A percentile compares a stretch with the other conserved stretches of the same genome.
Evolutionary conservation across 1,139 yeast species (phyloP).

Genomic region (Suzukiozyma palmioleophila): DNA sequence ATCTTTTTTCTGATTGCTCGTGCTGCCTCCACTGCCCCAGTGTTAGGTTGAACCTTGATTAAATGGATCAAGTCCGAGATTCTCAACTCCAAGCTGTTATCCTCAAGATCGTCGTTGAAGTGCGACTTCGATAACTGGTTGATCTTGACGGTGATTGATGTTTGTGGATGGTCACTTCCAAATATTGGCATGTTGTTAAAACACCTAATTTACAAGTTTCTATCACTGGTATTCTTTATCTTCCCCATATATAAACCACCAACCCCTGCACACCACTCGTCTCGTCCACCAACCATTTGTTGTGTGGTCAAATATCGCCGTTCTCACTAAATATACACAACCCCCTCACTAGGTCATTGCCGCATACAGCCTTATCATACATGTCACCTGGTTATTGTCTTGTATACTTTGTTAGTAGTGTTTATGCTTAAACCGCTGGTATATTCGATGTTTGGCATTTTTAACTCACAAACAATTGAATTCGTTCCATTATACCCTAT

Average conservation of each 20-base stretch:
- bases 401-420: too few species aligned
- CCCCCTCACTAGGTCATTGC: too few species aligned
- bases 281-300: too few species aligned
- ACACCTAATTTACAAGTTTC: not conserved
- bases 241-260: too few species aligned
- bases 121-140: conserved; percentile 37
- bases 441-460: too few species aligned
- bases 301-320: too few species aligned
- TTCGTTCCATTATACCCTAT: conserved; percentile 1
- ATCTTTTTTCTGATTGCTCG: conserved; percentile 83
- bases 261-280: too few species aligned
- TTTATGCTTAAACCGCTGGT: too few species aligned
- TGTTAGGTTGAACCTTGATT: conserved; percentile 32
- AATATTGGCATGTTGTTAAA: conserved; percentile 36
- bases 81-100: conserved; percentile 30
- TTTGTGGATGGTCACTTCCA: conserved; percentile 31
- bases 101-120: conserved; percentile 24
- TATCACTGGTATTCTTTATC: too few species aligned
- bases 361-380: too few species aligned
- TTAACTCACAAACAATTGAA: not conserved
- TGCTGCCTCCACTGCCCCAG: conserved; percentile 77
- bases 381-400: too few species aligned
- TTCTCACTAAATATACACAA: too few species aligned
- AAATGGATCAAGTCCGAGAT: conserved; percentile 36
- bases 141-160: conserved; percentile 42